Evolutionary conservation across 1,284 basidiomycete species (phyloP), one percentile per base, ranked within the genome.

Genomic region (Caloboletus firmus): DNA sequence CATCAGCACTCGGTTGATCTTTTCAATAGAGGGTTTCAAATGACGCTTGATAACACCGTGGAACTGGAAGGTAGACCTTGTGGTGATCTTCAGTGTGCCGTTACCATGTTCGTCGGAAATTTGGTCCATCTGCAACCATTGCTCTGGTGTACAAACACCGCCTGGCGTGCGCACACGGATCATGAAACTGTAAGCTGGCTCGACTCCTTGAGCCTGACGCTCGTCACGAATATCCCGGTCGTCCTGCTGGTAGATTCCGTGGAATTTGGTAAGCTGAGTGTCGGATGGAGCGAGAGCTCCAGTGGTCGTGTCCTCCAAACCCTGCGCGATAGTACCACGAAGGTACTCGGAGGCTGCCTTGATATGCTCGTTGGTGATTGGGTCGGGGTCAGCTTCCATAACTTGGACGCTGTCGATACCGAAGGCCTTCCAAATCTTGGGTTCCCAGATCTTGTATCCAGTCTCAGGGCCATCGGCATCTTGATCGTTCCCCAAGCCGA

Each of bases 301-400:
- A 0, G 96, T 98, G 49, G 81, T 86, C 51, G 77, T 82, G 74
- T 99, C 97, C 59, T 81, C 80, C 32, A 99, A 83, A 50, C 95
- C 96, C 72, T 99, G 92, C 3, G 79, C 80, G 69, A 99, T 99
- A 35, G 96, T 99, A 18, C 96, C 96, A 54, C 96, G 91, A 35
- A 99, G 81, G 76, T 92, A 98, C 62, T 89, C 87, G 55, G 91
- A 94, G 11, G 97, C 95, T 55, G 95, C 96, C 79, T 99, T 99
- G 82, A 99, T 98, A 76, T 99, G 95, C 77, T 99, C 96, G 78
- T 99, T 98, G 57, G 95, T 98, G 74, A 99, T 96, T 2, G 93
- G 86, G 69, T 98, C 95, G 2, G 95, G 95, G 72, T 98, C 95
- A 18, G 87, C 89, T 75, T 99, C 97, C 36, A 78, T 84, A 31